These are phyloP conservation scores for Closterium sp. DNA, from an alignment of 139 green algal species.

Conservation along the genomic window DNA sequence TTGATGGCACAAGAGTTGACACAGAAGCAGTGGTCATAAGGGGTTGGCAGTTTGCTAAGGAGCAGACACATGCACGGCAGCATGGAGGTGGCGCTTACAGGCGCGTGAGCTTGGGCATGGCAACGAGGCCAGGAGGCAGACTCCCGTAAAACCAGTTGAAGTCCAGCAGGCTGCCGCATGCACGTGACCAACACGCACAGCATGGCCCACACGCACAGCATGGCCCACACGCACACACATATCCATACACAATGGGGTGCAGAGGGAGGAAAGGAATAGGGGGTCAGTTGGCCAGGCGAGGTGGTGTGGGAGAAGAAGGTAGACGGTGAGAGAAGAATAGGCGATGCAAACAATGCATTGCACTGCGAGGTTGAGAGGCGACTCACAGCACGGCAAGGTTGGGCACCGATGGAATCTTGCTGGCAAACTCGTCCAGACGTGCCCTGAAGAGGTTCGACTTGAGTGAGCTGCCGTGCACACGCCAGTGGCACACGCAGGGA, in stretches of 20 bases:
- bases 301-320: too few species aligned
- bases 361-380: neutral
- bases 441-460: neutral
- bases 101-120: neutral
- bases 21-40: too few species aligned
- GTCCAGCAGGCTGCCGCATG: neutral
- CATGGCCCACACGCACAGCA: neutral
- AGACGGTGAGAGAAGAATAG: too few species aligned
- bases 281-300: neutral
- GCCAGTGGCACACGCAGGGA: neutral
- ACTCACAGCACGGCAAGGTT: neutral
- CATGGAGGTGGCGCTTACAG: neutral
- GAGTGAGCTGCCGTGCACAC: neutral
- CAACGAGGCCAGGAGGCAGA: neutral
- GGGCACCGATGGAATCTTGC: neutral
- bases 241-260: neutral
- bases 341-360: neutral
- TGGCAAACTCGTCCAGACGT: neutral
- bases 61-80: neutral
- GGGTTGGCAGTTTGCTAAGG: neutral
- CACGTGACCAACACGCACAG: neutral
- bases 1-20: neutral
- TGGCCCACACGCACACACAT: neutral
- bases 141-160: neutral
- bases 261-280: neutral